phyloP scores from a whole-genome alignment of 768 basidiomycete species.

The Mycena alexandri region DNA sequence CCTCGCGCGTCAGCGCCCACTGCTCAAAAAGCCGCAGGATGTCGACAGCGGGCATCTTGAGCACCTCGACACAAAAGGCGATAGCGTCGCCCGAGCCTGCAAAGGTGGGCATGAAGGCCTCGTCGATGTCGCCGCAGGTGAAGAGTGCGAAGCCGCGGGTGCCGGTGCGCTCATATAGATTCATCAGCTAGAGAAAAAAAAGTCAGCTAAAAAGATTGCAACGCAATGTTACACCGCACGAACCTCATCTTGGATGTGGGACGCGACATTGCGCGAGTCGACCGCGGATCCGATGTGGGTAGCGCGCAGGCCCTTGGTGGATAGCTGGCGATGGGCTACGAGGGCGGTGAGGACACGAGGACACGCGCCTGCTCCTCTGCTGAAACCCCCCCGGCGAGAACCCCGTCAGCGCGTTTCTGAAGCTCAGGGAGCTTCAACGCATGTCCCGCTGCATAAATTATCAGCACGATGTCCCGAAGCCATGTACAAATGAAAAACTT shows the following conservation, averaged over 20 bases:
- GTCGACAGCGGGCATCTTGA: neutral
- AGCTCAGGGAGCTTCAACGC: neutral
- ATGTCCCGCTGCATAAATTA: neutral
- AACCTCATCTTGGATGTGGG: neutral
- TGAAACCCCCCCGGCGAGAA: neutral
- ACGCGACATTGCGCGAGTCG: neutral
- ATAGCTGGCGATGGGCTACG: neutral
- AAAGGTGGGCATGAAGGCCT: neutral
- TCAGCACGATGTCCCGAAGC: neutral
- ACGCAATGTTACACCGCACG: neutral
- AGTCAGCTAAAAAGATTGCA: neutral
- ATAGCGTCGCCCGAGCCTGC: neutral
- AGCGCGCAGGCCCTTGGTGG: neutral
- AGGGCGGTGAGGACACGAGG: neutral
- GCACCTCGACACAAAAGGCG: slow-evolving; percentile 7
- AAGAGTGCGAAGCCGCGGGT: neutral
- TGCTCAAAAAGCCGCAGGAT: slow-evolving; percentile 6
- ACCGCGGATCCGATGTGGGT: neutral
- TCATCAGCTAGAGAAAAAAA: neutral
- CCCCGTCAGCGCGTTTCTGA: neutral
- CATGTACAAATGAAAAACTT: neutral
- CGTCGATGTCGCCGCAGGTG: slow-evolving; percentile 5
- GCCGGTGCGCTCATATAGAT: slow-evolving; percentile 1
- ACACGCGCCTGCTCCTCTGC: neutral
- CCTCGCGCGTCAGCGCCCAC: neutral